A percentile compares a stretch with the other conserved stretches of the same genome.
Evolutionary conservation across 371 early-diverging fungal species (phyloP).

Genomic region (Mortierella sp.): DNA sequence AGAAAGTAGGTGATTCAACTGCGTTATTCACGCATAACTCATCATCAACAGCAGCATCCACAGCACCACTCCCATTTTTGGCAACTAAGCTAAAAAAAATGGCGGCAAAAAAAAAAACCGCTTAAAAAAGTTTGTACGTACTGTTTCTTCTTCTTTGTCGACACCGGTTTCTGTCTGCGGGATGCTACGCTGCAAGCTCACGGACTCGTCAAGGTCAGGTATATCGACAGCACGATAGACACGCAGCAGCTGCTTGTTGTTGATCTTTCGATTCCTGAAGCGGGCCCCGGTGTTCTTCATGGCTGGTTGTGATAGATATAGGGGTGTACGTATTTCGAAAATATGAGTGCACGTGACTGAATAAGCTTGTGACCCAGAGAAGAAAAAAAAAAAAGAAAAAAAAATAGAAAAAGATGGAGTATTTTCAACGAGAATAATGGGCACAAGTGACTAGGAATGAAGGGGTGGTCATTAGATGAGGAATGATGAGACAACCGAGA

Average conservation of each 20-base stretch:
- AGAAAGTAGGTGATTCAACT: background rate
- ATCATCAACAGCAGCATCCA: background rate
- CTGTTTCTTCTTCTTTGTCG: slow-evolving; percentile 80
- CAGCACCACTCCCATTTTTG: background rate
- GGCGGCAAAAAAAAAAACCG: slow-evolving; percentile 17
- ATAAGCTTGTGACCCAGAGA: background rate
- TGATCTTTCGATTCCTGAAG: slow-evolving; percentile 93
- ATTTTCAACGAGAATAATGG: slow-evolving; percentile 13
- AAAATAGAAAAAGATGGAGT: slow-evolving; percentile 7
- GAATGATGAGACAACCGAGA: slow-evolving; percentile 28
- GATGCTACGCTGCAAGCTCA: slow-evolving; percentile 77
- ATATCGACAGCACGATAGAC: slow-evolving; percentile 86
- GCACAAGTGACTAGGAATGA: slow-evolving; percentile 25
- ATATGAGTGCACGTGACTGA: slow-evolving; percentile 8
- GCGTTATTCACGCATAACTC: background rate
- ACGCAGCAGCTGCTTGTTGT: slow-evolving; percentile 83
- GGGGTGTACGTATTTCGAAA: slow-evolving; percentile 1
- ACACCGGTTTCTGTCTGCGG: slow-evolving; percentile 80
- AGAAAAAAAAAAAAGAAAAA: slow-evolving; percentile 3
- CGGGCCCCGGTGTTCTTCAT: slow-evolving; percentile 69
- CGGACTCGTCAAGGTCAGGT: slow-evolving; percentile 85
- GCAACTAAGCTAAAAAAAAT: no score
- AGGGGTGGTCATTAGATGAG: slow-evolving; percentile 31
- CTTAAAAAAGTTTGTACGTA: slow-evolving; percentile 46
- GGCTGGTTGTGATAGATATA: background rate